These are phyloP conservation scores for Hevea brasiliensis DNA, from an alignment of 345 rosid species.

Conservation along the genomic window DNA sequence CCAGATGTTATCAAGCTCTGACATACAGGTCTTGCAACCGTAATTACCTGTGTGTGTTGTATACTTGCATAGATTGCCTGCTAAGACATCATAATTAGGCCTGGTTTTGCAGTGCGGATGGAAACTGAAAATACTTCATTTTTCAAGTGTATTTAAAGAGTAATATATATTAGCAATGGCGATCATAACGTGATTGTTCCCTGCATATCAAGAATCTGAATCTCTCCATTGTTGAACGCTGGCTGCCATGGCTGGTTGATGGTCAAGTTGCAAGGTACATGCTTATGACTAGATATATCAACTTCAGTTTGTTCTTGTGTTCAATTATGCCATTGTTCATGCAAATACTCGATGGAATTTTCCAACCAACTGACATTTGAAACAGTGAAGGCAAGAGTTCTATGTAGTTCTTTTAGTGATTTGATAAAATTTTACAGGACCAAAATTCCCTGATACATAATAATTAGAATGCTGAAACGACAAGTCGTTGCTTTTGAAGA, in stretches of 20 bases:
- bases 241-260: conserved; percentile 25
- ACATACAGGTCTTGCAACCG: conserved; percentile 25
- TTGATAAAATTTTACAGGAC: too few species aligned
- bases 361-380: conserved; percentile 25
- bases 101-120: neutral
- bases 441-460: too few species aligned
- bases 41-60: too few species aligned
- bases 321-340: neutral
- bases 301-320: too few species aligned
- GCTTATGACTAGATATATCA: conserved; percentile 16
- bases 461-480: too few species aligned
- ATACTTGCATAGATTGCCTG: too few species aligned
- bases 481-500: too few species aligned
- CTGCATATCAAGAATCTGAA: neutral
- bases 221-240: conserved; percentile 9
- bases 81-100: too few species aligned
- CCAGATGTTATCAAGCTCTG: conserved; percentile 26
- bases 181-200: neutral
- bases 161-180: neutral
- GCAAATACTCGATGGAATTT: conserved; percentile 22
- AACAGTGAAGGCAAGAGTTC: conserved; percentile 30
- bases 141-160: too few species aligned
- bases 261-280: conserved; percentile 17
- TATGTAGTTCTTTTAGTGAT: neutral
- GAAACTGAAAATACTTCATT: too few species aligned